These are phyloP conservation scores for Chaetoscypha palmicola DNA, from an alignment of 2,329 filamentous ascomycete genomes.

Conservation along the genomic window DNA sequence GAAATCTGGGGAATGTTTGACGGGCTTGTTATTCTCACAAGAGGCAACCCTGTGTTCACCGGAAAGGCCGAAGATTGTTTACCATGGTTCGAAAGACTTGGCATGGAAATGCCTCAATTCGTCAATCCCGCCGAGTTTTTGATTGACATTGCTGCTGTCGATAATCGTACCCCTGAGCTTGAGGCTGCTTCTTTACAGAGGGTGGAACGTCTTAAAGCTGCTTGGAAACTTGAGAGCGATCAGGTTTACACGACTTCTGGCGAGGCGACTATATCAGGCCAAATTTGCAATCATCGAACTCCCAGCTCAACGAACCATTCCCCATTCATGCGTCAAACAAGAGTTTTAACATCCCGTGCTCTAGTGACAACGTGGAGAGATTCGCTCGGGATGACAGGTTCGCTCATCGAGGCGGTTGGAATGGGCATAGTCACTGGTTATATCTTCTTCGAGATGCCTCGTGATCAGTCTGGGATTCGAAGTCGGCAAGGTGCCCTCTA, in stretches of 20 bases:
- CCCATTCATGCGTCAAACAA: slow-evolving; percentile 53
- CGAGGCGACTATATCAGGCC: slow-evolving; percentile 11
- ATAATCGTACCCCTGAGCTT: slow-evolving; percentile 61
- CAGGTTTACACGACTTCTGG: slow-evolving; percentile 14
- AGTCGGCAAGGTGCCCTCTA: slow-evolving; percentile 69
- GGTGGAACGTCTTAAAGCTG: slow-evolving; percentile 52
- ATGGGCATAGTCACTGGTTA: slow-evolving; percentile 70
- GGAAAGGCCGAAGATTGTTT: slow-evolving; percentile 52
- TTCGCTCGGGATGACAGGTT: slow-evolving; percentile 66
- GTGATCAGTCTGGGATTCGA: slow-evolving; percentile 63
- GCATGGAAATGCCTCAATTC: slow-evolving; percentile 58
- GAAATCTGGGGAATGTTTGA: slow-evolving; percentile 77
- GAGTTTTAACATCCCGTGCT: slow-evolving; percentile 60
- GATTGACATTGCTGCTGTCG: slow-evolving; percentile 67
- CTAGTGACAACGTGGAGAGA: slow-evolving; percentile 69
- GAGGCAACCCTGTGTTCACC: slow-evolving; percentile 61
- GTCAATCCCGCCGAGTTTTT: slow-evolving; percentile 73
- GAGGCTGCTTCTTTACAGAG: slow-evolving; percentile 53
- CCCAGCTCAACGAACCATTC: slow-evolving; percentile 31
- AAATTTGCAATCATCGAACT: not conserved
- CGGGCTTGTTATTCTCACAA: slow-evolving; percentile 60
- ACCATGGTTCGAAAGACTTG: slow-evolving; percentile 55
- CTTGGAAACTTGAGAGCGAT: slow-evolving; percentile 45
- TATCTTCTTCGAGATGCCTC: slow-evolving; percentile 60
- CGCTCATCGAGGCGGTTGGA: slow-evolving; percentile 59